Base-by-base conservation (phyloP, 495 filamentous ascomycete genomes). In the Hyaloscypha finlandica region DNA sequence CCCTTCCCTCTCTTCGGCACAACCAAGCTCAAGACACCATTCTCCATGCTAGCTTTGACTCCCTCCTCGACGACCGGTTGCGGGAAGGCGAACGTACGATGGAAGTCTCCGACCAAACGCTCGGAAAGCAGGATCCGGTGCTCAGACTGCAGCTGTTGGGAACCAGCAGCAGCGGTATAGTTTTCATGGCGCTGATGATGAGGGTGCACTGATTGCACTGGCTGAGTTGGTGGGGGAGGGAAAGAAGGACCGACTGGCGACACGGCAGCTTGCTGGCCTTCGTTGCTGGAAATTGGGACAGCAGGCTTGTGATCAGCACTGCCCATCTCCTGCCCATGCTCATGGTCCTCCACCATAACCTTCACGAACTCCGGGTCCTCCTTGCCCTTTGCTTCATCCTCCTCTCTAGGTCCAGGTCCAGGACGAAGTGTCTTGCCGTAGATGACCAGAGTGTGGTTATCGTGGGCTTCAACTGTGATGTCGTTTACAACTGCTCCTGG, bases 51-150 rank as follows among this genome's bases (percentile, higher is more conserved):
- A 8, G 70, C 66, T 22, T 14, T 29, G 11, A 71, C 53, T 12
- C 66, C 70, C 14, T 71, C 48, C 39, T 66, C 61, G 14, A 29
- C 37, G 5, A 71, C 59, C 1, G 57, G 60, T 6, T 53, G 16
- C 37, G 66, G 66, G 59, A 68, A 71, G 0, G 63, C 52, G n/a
- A 68, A 68, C 1, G 66, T 66, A 39, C 70, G 66, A 22, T 67
- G 70, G 51, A 71, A 71, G 9, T 63, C 58, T 11, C 66, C 66
- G 6, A 54, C 42, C 45, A 68, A 42, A 22, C 70, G 48, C 52
- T 71, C 66, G 3, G 22, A 55, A 1, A 71, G 51, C 12, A 70
- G 55, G 12, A 63, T 39, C 4, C 31, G 57, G 33, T 52, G 63
- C 14, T 63, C 59, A 31, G 33, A 19, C 5, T 39, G 22, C 16